Evolutionary conservation across 1,284 basidiomycete species (phyloP).

Genomic region (Calocybe gambosa): DNA sequence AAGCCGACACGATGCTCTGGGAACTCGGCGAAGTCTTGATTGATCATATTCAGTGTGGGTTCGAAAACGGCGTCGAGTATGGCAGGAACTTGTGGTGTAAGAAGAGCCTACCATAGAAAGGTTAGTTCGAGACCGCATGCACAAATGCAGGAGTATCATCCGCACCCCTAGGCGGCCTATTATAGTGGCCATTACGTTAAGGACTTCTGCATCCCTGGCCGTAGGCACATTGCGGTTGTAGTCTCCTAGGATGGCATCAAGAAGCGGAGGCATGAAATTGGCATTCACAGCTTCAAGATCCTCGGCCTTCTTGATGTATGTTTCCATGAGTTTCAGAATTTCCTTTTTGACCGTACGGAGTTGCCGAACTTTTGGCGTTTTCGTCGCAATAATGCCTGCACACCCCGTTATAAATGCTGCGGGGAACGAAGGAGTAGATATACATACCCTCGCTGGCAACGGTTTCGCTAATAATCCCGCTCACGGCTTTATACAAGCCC

Average conservation of each 20-base stretch:
- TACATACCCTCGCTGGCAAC: conserved; percentile 78
- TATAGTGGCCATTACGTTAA: conserved; percentile 99
- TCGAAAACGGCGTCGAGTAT: conserved; percentile 98
- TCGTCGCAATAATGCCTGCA: conserved; percentile 86
- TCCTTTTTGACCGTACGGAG: conserved; percentile 99
- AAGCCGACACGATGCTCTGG: conserved; percentile 98
- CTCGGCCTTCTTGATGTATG: conserved; percentile 95
- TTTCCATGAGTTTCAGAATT: conserved; percentile 95
- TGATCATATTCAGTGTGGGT: conserved; percentile 98
- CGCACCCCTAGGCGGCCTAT: conserved; percentile 80
- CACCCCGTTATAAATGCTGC: background rate
- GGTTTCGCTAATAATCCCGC: conserved; percentile 94
- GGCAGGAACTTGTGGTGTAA: conserved; percentile 94
- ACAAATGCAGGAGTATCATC: conserved; percentile 13
- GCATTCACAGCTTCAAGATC: conserved; percentile 90
- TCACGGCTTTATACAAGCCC: conserved; percentile 96
- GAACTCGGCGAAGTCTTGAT: conserved; percentile 97
- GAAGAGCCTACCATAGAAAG: conserved; percentile 48
- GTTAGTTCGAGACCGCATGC: background rate
- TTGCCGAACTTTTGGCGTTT: conserved; percentile 94
- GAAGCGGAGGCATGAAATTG: conserved; percentile 91
- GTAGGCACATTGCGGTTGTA: conserved; percentile 93
- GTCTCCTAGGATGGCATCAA: conserved; percentile 96
- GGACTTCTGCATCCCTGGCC: conserved; percentile 94
- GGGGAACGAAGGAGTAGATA: background rate